Conservation (phyloP, 2,329 filamentous ascomycete species). For the Coleophoma eucalyptorum region DNA sequence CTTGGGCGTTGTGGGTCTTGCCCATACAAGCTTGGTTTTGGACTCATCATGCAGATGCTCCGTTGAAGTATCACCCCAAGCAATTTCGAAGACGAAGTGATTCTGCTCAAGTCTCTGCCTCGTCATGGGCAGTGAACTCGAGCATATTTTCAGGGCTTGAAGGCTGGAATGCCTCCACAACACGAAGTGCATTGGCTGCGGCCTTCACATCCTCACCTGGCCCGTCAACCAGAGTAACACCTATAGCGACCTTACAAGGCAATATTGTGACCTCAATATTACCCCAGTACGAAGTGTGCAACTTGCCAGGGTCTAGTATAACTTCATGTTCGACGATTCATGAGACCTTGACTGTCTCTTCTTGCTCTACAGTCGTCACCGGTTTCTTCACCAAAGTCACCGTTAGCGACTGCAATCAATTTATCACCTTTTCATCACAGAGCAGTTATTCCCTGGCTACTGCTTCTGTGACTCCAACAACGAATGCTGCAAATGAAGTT, state of each 20-base stretch:
- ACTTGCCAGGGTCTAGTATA: slow-evolving; percentile 9
- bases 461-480: slow-evolving; percentile 1
- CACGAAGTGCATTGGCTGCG: not conserved
- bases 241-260: slow-evolving; percentile 9
- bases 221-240: slow-evolving; percentile 4
- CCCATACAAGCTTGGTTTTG: slow-evolving; percentile 6
- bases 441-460: slow-evolving; percentile 16
- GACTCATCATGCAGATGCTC: not conserved
- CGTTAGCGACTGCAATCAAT: slow-evolving; percentile 19
- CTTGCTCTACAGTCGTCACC: slow-evolving; percentile 18
- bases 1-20: slow-evolving; percentile 6
- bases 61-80: not conserved
- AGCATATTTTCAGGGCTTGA: not conserved
- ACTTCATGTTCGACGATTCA: slow-evolving; percentile 14
- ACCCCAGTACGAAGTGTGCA: slow-evolving; percentile 16
- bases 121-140: not conserved
- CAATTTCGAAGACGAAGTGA: not conserved
- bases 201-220: slow-evolving; percentile 9
- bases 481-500: not conserved
- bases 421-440: slow-evolving; percentile 21
- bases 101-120: not conserved
- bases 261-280: slow-evolving; percentile 15
- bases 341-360: slow-evolving; percentile 9
- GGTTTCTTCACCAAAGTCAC: slow-evolving; percentile 18
- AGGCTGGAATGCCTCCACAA: not conserved